These are phyloP conservation scores for Candida silvicultrix DNA, from an alignment of 805 yeast genomes.

Conservation along the genomic window DNA sequence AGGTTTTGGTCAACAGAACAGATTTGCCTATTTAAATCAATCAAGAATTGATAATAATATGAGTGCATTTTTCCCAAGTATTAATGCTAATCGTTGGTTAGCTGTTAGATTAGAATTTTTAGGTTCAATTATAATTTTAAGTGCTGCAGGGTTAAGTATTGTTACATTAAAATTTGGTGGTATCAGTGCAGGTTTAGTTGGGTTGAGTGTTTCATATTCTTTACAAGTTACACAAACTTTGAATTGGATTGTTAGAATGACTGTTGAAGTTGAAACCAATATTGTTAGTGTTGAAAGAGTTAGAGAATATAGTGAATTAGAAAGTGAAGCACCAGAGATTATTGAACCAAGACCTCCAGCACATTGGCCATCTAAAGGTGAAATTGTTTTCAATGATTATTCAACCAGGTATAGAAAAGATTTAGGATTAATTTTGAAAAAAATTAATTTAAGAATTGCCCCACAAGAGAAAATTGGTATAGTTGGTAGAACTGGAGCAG, in stretches of 20 bases:
- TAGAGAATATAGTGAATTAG: slow-evolving; percentile 74
- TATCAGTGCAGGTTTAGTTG: slow-evolving; percentile 86
- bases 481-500: slow-evolving; percentile 97
- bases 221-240: slow-evolving; percentile 87
- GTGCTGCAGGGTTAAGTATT: slow-evolving; percentile 80
- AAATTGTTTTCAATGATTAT: slow-evolving; percentile 60
- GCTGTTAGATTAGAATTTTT: slow-evolving; percentile 90
- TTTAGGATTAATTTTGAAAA: slow-evolving; percentile 70
- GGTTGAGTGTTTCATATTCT: slow-evolving; percentile 90
- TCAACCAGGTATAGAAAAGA: slow-evolving; percentile 82
- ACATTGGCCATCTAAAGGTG: slow-evolving; percentile 72
- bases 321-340: slow-evolving; percentile 78
- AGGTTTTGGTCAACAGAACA: slow-evolving; percentile 59
- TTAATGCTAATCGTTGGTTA: slow-evolving; percentile 94
- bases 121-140: slow-evolving; percentile 83
- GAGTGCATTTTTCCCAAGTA: slow-evolving; percentile 88
- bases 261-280: slow-evolving; percentile 96
- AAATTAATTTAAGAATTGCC: slow-evolving; percentile 55
- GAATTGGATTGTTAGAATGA: slow-evolving; percentile 98
- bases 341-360: slow-evolving; percentile 62
- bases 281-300: slow-evolving; percentile 96
- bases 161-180: slow-evolving; percentile 50
- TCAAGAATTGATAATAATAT: slow-evolving; percentile 77
- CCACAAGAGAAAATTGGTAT: slow-evolving; percentile 87
- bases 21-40: slow-evolving; percentile 62